Conservation (phyloP, 2,329 filamentous ascomycete genomes). For the Cladosporium sphaerospermum region DNA sequence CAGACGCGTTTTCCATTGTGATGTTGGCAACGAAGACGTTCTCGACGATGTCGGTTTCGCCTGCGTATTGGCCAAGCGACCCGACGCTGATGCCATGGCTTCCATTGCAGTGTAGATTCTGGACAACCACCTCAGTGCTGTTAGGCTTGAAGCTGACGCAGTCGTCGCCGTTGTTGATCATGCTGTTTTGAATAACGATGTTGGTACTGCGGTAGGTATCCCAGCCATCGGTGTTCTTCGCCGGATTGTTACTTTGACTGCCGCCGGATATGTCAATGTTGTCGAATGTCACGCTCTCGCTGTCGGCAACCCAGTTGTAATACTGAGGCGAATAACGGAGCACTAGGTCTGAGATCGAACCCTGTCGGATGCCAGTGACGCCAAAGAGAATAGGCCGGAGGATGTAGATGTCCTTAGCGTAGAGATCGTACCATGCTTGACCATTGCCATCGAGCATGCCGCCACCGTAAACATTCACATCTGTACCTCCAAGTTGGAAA, state of each 20-base stretch:
- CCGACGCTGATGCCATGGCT: constrained; percentile 70
- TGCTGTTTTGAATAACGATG: constrained; percentile 61
- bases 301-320: constrained; percentile 62
- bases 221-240: constrained; percentile 53
- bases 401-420: constrained; percentile 51
- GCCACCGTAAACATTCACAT: constrained; percentile 63
- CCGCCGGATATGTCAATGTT: constrained; percentile 55
- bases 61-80: constrained; percentile 61
- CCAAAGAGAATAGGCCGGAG: constrained; percentile 55
- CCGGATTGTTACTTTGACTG: constrained; percentile 46
- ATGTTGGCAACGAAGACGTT: constrained; percentile 52
- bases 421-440: constrained; percentile 59
- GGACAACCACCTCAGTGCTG: constrained; percentile 61
- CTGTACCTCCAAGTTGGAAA: constrained; percentile 60
- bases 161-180: constrained; percentile 61
- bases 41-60: constrained; percentile 60
- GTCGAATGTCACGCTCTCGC: constrained; percentile 56
- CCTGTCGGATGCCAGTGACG: constrained; percentile 51
- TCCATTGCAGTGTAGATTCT: constrained; percentile 61
- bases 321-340: constrained; percentile 56
- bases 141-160: constrained; percentile 73
- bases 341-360: constrained; percentile 54
- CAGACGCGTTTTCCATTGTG: constrained; percentile 39
- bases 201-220: constrained; percentile 56
- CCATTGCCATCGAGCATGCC: constrained; percentile 59